Conservation (phyloP, 2,329 filamentous ascomycete species). For the Apiospora sp. region DNA sequence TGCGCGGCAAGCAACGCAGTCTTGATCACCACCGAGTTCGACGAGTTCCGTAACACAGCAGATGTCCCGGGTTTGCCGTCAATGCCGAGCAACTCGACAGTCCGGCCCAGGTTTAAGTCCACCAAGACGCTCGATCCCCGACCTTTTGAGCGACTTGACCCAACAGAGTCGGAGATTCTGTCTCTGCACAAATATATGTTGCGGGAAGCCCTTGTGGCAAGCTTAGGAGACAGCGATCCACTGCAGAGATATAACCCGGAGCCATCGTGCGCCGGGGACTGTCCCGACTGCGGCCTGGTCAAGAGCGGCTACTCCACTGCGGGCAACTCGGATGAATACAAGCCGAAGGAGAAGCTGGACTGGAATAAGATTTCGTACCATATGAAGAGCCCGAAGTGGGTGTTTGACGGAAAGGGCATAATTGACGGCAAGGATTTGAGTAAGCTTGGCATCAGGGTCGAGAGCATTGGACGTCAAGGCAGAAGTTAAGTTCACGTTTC, state of each 20-base stretch:
- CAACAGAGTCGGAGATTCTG: slow-evolving; percentile 55
- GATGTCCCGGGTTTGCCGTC: slow-evolving; percentile 34
- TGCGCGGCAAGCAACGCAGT: slow-evolving; percentile 58
- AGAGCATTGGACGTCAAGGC: slow-evolving; percentile 58
- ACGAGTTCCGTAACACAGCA: slow-evolving; percentile 58
- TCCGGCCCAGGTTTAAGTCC: slow-evolving; percentile 31
- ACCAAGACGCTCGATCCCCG: slow-evolving; percentile 50
- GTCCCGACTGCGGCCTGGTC: slow-evolving; percentile 59
- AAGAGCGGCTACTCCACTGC: slow-evolving; percentile 50
- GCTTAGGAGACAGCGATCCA: slow-evolving; percentile 48
- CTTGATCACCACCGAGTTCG: slow-evolving; percentile 64
- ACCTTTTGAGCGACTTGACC: slow-evolving; percentile 48
- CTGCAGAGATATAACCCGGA: slow-evolving; percentile 53
- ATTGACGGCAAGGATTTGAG: slow-evolving; percentile 57
- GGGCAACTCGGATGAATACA: slow-evolving; percentile 54
- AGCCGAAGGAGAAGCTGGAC: slow-evolving; percentile 56
- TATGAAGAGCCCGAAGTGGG: slow-evolving; percentile 62
- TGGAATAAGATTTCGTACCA: slow-evolving; percentile 58
- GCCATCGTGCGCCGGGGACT: slow-evolving; percentile 54
- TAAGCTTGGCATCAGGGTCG: slow-evolving; percentile 59
- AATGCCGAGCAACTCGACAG: slow-evolving; percentile 30
- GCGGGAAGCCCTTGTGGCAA: slow-evolving; percentile 35
- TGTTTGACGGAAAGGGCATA: slow-evolving; percentile 65
- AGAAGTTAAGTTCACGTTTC: background rate
- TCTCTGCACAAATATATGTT: slow-evolving; percentile 57